These are phyloP conservation scores for Hirschioporus abietinus DNA, from an alignment of 768 basidiomycete species.

Conservation along the genomic window DNA sequence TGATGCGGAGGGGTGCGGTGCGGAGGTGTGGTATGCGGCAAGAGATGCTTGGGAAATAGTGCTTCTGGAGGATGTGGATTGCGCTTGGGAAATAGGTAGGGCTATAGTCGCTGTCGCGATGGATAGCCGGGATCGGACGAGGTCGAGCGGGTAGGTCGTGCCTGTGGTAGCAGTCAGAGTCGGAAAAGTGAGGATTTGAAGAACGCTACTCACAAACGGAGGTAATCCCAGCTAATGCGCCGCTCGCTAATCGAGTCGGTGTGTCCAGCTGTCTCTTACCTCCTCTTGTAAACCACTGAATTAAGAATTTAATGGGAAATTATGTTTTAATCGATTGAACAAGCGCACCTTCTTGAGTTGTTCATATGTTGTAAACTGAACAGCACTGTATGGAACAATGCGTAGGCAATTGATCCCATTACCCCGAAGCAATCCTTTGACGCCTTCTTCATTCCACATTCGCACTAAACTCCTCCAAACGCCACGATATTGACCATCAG, in stretches of 20 bases:
- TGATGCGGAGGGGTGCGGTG: conserved; percentile 30
- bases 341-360: conserved; percentile 73
- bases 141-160: conserved; percentile 88
- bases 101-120: conserved; percentile 86
- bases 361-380: conserved; percentile 87
- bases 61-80: conserved; percentile 24
- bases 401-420: conserved; percentile 89
- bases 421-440: conserved; percentile 89
- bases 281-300: conserved; percentile 64
- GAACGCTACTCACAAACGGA: conserved; percentile 72
- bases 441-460: conserved; percentile 94
- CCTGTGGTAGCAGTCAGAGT: conserved; percentile 33
- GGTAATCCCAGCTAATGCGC: conserved; percentile 89
- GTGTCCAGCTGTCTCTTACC: conserved; percentile 82
- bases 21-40: conserved; percentile 48
- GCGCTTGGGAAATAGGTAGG: conserved; percentile 21
- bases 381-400: conserved; percentile 90
- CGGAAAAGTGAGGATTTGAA: conserved; percentile 8
- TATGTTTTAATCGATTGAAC: neutral
- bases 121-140: conserved; percentile 86
- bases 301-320: conserved; percentile 20
- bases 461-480: conserved; percentile 79
- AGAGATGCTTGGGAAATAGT: conserved; percentile 29
- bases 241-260: conserved; percentile 76
- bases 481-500: conserved; percentile 68